A percentile compares a stretch with the other conserved stretches of the same genome.
Evolutionary conservation across 129 eudicot species (phyloP).

Genomic region (Chrysanthemum seticuspe): DNA sequence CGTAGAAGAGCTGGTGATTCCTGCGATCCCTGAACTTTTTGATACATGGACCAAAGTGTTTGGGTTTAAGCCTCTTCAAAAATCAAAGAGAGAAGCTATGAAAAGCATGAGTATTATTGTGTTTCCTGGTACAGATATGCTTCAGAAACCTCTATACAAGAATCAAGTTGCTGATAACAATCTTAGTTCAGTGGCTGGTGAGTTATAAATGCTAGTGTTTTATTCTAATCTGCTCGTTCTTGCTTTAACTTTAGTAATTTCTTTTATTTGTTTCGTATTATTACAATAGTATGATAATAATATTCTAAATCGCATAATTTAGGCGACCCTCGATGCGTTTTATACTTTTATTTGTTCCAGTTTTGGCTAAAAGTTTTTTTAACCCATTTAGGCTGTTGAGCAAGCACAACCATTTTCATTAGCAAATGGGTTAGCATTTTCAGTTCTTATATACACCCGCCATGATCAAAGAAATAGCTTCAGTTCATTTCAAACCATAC

Average conservation of each 20-base stretch:
- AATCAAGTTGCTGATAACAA: slow-evolving; percentile 18
- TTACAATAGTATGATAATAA: too few relatives aligned
- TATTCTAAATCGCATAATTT: too few relatives aligned
- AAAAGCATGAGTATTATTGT: slow-evolving; percentile 47
- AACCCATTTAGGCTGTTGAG: too few relatives aligned
- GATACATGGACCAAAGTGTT: slow-evolving; percentile 63
- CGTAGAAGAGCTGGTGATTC: slow-evolving; percentile 60
- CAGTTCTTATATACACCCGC: too few relatives aligned
- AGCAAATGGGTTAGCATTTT: too few relatives aligned
- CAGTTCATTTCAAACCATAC: neutral
- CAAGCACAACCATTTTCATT: too few relatives aligned
- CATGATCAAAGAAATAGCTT: too few relatives aligned
- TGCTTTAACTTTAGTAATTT: slow-evolving; percentile 22
- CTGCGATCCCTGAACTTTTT: slow-evolving; percentile 56
- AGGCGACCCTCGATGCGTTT: too few relatives aligned
- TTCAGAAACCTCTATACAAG: slow-evolving; percentile 44
- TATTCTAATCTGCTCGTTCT: neutral
- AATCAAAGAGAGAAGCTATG: slow-evolving; percentile 34
- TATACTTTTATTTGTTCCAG: too few relatives aligned
- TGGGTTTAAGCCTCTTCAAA: slow-evolving; percentile 53
- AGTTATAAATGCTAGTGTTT: slow-evolving; percentile 7
- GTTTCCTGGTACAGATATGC: slow-evolving; percentile 61
- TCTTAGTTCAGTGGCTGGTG: slow-evolving; percentile 43
- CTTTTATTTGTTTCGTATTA: neutral
- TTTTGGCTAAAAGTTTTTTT: too few relatives aligned